Percentiles rank a stretch among this genome's conserved stretches.
These are phyloP conservation scores for Aspergillus sojae DNA, from an alignment of 2,329 filamentous ascomycete species.

Conservation along the genomic window DNA sequence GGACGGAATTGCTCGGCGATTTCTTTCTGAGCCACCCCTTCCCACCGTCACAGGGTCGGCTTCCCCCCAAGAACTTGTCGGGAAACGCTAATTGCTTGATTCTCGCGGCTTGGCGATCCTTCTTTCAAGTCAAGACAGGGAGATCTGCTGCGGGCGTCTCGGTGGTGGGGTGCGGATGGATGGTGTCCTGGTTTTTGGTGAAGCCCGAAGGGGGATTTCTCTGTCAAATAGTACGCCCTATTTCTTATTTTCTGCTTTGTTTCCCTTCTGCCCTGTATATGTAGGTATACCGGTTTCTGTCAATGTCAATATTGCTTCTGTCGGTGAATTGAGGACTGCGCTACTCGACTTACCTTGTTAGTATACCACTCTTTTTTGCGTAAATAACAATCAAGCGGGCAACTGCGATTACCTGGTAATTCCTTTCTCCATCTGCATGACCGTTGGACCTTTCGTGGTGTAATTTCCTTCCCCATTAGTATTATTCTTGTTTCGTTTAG, in stretches of 20 bases:
- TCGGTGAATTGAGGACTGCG: not conserved
- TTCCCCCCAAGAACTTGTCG: not conserved
- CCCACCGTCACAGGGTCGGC: not conserved
- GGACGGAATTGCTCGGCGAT: not conserved
- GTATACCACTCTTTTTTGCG: not conserved
- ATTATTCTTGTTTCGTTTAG: no score
- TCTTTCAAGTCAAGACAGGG: constrained; percentile 5
- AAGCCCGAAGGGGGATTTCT: constrained; percentile 4
- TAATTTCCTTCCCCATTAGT: not conserved
- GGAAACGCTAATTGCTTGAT: not conserved
- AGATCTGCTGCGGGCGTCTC: constrained; percentile 12
- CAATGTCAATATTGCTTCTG: not conserved
- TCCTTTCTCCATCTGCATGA: not conserved
- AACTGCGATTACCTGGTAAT: not conserved
- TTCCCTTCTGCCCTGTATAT: not conserved
- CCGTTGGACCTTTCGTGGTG: not conserved
- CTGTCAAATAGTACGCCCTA: not conserved
- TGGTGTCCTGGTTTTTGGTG: constrained; percentile 12
- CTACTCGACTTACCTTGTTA: not conserved
- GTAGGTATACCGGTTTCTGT: constrained; percentile 1
- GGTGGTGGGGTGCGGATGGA: constrained; percentile 14
- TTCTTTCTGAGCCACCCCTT: not conserved
- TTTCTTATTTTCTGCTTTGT: not conserved
- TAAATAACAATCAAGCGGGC: not conserved
- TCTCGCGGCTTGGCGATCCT: not conserved